phyloP scores from a whole-genome alignment of 225 moss, liverwort and hornwort species.

The Polytrichum commune region DNA sequence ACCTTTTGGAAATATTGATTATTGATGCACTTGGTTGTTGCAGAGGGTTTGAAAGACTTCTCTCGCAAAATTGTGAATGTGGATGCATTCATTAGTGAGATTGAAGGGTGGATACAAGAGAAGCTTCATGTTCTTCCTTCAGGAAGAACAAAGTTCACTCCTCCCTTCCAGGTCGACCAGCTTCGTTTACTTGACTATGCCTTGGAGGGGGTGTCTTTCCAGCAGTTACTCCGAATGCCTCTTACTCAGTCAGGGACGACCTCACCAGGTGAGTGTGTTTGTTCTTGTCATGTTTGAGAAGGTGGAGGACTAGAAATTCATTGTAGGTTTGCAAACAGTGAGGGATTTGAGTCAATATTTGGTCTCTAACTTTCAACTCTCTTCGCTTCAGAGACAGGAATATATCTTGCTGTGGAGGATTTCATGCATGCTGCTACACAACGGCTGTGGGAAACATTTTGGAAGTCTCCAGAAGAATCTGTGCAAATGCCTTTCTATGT shows the following conservation, averaged over 20 bases:
- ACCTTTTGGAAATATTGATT: no score
- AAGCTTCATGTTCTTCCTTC: slow-evolving; percentile 61
- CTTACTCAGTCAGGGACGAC: slow-evolving; percentile 38
- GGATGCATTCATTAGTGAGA: slow-evolving; percentile 63
- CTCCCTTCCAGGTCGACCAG: slow-evolving; percentile 81
- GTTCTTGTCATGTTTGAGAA: not conserved
- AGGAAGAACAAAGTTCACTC: slow-evolving; percentile 51
- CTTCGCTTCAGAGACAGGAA: slow-evolving; percentile 60
- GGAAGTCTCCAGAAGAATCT: slow-evolving; percentile 59
- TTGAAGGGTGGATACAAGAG: slow-evolving; percentile 81
- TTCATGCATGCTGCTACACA: slow-evolving; percentile 81
- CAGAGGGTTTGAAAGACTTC: slow-evolving; percentile 74
- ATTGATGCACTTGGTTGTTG: slow-evolving; percentile 8
- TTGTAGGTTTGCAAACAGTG: not conserved
- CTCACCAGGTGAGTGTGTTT: slow-evolving; percentile 39
- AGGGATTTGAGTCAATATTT: not conserved
- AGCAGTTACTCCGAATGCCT: slow-evolving; percentile 95
- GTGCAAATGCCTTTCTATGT: slow-evolving; percentile 85
- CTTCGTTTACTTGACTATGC: slow-evolving; percentile 88
- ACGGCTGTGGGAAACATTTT: slow-evolving; percentile 90
- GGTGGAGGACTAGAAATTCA: not conserved
- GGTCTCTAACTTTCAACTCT: not conserved
- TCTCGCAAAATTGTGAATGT: slow-evolving; percentile 72
- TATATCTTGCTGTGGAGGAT: slow-evolving; percentile 88
- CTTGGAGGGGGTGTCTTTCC: slow-evolving; percentile 86